Base-by-base conservation (phyloP, 2,329 filamentous ascomycete genomes). In the Waltergamsia citrina region DNA sequence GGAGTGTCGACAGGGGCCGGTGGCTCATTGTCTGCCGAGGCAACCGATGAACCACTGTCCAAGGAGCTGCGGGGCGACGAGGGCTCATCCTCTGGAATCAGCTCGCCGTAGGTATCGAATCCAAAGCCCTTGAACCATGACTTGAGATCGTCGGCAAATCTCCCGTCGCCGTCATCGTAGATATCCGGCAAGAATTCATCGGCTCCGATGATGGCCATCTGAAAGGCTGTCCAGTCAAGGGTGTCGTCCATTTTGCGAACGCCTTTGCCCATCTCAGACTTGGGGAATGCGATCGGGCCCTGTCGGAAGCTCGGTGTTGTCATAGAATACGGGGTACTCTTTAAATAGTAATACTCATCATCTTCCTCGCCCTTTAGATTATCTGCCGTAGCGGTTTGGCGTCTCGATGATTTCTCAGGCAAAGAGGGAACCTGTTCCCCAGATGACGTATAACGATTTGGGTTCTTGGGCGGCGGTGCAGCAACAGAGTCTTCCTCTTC, bases 151-250 rank as follows among this genome's bases (percentile, higher is more conserved):
- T 58, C 53, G 5, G 48, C 48, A 33, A 50, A 46, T 24, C 65
- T 62, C 4, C 54, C 48, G 36, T 72, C 67, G 35, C 70, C 67
- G 27, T 67, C 58, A 35, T 47, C 40, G 35, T 41, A 42, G 18
- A 44, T 25, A 33, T 68, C 69, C 14, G 55, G 54, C 33, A 63
- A 57, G 29, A 70, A 58, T 41, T 73, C 70, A 20, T 67, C 69
- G 3, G 69, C 67, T 5, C 69, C 71, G 0, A 71, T 54, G 32
- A 78, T 76, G 12, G 75, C 74, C 65, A 78, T 76, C 51, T 80
- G 74, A 47, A 78, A 79, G 4, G 74, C 73, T 6, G 69, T 74
- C 74, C 74, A 78, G 56, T 80, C 74, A 4, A 78, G 51, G 7
- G 60, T 65, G 14, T 53, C 69, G 33, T 73, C 71, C 20, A 58